Percentiles rank a stretch among this genome's conserved stretches.
Evolutionary conservation across 441 rosid species (phyloP).

Genomic region (Breynia disticha): DNA sequence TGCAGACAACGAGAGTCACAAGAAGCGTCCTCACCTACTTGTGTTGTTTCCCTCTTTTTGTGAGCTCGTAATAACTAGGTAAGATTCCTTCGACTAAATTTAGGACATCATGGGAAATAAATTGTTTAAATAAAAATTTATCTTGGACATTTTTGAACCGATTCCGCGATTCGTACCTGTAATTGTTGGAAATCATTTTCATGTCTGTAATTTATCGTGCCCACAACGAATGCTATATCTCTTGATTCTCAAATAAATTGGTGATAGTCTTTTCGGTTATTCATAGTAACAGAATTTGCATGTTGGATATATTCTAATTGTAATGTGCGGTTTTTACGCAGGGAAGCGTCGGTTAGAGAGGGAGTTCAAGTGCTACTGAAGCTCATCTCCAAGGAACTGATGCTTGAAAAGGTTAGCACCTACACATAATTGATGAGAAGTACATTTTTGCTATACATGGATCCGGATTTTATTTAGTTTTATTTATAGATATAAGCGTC

Average conservation of each 20-base stretch:
- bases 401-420: conserved; percentile 39
- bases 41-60: conserved; percentile 79
- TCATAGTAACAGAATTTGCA: too few relatives aligned
- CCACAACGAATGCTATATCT: background rate
- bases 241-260: too few relatives aligned
- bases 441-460: background rate
- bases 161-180: too few relatives aligned
- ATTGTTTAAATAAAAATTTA: too few relatives aligned
- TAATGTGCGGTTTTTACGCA: conserved; percentile 18
- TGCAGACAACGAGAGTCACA: conserved; percentile 22
- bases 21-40: conserved; percentile 56
- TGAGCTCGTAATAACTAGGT: conserved; percentile 84
- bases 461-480: conserved; percentile 1
- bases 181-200: too few relatives aligned
- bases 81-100: conserved; percentile 14
- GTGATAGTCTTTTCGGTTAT: too few relatives aligned
- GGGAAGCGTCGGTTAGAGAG: conserved; percentile 79
- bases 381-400: conserved; percentile 52
- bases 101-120: background rate
- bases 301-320: background rate
- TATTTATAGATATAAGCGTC: conserved; percentile 21
- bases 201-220: background rate
- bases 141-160: too few relatives aligned
- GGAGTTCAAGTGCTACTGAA: conserved; percentile 59
- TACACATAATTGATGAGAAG: conserved; percentile 21